A percentile compares a stretch with the other conserved stretches of the same genome.
Conservation (phyloP, 208 protist species). For the Tetramitus jugosus region DNA sequence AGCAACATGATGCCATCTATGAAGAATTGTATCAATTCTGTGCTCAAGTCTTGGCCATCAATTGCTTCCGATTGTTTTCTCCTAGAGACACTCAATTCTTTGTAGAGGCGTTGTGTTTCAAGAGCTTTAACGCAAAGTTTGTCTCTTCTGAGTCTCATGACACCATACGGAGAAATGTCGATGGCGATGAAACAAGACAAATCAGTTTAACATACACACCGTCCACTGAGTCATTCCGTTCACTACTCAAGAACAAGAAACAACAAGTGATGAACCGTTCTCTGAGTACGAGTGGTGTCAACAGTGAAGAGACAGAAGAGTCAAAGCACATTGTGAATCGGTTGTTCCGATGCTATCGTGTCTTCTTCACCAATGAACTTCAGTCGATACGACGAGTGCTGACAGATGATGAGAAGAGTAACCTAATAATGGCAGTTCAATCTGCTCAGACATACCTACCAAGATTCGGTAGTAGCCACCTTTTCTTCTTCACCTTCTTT, state of each 20-base stretch:
- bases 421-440: neutral
- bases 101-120: neutral
- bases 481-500: conserved; percentile 9
- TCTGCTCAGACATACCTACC: neutral
- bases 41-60: neutral
- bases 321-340: neutral
- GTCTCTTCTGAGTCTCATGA: neutral
- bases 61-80: neutral
- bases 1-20: conserved; percentile 9
- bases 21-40: conserved; percentile 4
- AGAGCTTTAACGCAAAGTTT: neutral
- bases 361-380: neutral
- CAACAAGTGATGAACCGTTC: neutral
- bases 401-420: neutral
- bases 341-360: neutral
- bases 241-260: neutral
- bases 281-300: neutral
- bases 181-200: neutral
- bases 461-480: neutral
- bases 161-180: neutral
- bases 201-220: neutral
- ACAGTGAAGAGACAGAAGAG: neutral
- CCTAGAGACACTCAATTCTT: neutral
- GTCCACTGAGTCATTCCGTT: too few relatives aligned
- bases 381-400: too few relatives aligned